These are phyloP conservation scores for Hemileia vastatrix DNA, from an alignment of 1,284 basidiomycete genomes.

Conservation along the genomic window DNA sequence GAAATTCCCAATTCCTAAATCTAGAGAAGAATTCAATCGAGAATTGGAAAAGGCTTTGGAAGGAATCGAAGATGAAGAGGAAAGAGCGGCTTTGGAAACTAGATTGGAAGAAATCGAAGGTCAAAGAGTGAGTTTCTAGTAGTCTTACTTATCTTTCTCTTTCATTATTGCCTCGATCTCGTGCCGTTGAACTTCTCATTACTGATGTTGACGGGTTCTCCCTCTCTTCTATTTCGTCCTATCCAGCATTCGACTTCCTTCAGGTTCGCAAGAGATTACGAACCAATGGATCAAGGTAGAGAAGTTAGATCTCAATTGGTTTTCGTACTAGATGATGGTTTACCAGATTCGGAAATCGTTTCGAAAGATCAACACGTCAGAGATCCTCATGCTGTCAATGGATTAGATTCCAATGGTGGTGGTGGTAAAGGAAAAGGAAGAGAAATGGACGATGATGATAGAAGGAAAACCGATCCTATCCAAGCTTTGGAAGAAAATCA, in stretches of 20 bases:
- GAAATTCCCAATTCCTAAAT: constrained; percentile 28
- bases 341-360: constrained; percentile 30
- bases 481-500: neutral
- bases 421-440: constrained; percentile 28
- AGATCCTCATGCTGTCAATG: constrained; percentile 24
- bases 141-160: neutral
- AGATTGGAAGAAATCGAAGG: neutral
- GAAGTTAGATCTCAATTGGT: constrained; percentile 31
- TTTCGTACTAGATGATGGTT: constrained; percentile 35
- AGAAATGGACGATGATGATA: constrained; percentile 4
- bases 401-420: constrained; percentile 29
- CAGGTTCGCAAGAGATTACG: constrained; percentile 35
- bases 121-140: neutral
- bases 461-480: neutral
- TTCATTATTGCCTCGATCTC: neutral
- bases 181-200: neutral
- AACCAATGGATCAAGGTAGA: constrained; percentile 31
- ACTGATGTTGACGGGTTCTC: neutral
- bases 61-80: constrained; percentile 9
- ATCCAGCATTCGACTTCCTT: constrained; percentile 33
- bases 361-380: constrained; percentile 28
- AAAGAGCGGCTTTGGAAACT: constrained; percentile 1
- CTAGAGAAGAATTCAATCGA: constrained; percentile 8
- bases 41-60: neutral
- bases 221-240: neutral